phyloP scores from a whole-genome alignment of 176 grass and related monocot genomes.

The Avena atlantica region DNA sequence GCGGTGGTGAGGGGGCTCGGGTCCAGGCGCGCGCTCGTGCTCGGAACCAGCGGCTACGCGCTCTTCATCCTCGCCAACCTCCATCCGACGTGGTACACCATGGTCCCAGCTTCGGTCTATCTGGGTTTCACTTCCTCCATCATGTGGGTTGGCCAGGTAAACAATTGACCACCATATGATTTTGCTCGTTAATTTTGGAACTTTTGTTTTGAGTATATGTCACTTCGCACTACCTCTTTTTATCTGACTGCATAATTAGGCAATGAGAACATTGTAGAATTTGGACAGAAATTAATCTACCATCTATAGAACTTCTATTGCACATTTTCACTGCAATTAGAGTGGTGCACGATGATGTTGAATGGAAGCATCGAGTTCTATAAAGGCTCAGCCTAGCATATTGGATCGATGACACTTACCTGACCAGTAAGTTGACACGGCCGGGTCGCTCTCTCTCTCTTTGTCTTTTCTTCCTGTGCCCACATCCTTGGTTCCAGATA shows the following conservation, averaged over 20 bases:
- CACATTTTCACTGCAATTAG: too few species aligned
- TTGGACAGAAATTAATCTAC: neutral
- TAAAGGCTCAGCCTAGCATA: too few species aligned
- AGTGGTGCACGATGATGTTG: too few species aligned
- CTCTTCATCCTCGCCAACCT: slow-evolving; percentile 38
- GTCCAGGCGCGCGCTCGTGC: slow-evolving; percentile 12
- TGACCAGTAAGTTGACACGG: neutral
- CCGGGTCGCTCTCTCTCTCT: neutral
- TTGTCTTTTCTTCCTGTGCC: neutral
- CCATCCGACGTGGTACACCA: neutral
- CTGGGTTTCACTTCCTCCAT: slow-evolving; percentile 25
- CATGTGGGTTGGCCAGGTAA: slow-evolving; percentile 35
- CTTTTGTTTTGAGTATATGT: neutral
- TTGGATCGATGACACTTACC: neutral
- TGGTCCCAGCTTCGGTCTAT: slow-evolving; percentile 11
- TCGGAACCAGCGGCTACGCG: slow-evolving; percentile 28
- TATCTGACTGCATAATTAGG: neutral
- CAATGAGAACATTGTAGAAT: neutral
- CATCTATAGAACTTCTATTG: too few species aligned
- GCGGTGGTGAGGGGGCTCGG: slow-evolving; percentile 17
- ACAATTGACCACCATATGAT: neutral
- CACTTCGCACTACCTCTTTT: neutral
- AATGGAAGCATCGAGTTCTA: neutral
- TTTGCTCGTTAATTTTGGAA: too few species aligned
- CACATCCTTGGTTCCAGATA: neutral